Percentiles rank a stretch among this genome's conserved stretches.
Evolutionary conservation across 495 filamentous ascomycete species (phyloP).

Genomic region (Aspergillus mulundensis): DNA sequence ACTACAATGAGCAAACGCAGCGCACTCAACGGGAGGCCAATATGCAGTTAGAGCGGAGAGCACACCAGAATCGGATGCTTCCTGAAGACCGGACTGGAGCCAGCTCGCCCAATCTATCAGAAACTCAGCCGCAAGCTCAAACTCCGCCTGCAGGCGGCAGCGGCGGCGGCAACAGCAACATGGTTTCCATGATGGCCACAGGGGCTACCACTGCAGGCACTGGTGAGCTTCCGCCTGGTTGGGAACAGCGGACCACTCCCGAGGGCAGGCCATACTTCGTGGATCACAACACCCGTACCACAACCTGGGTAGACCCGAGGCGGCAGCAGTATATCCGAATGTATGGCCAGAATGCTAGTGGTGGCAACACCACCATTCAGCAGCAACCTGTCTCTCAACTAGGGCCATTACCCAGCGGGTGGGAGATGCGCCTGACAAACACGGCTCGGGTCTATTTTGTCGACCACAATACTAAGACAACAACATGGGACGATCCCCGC

Average conservation of each 20-base stretch:
- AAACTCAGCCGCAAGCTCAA: slow-evolving; percentile 54
- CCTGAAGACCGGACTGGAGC: slow-evolving; percentile 94
- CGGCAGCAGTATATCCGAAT: slow-evolving; percentile 97
- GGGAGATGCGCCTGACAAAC: slow-evolving; percentile 99
- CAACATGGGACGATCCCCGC: slow-evolving; percentile 98
- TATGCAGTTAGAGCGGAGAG: slow-evolving; percentile 83
- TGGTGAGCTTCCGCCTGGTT: slow-evolving; percentile 90
- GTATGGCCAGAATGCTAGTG: slow-evolving; percentile 78
- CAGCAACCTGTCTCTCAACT: slow-evolving; percentile 97
- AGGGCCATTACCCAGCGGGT: slow-evolving; percentile 93
- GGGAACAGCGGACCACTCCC: slow-evolving; percentile 93
- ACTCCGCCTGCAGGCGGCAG: slow-evolving; percentile 44
- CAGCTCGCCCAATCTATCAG: slow-evolving; percentile 78
- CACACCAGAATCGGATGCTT: slow-evolving; percentile 92
- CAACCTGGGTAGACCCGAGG: slow-evolving; percentile 98
- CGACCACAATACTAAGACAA: slow-evolving; percentile 99
- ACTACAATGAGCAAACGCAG: slow-evolving; percentile 74
- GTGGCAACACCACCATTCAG: slow-evolving; percentile 79
- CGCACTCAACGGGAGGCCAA: slow-evolving; percentile 77
- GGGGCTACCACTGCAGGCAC: slow-evolving; percentile 92
- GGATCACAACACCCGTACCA: slow-evolving; percentile 98
- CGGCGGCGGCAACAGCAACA: slow-evolving; percentile 36
- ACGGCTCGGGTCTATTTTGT: slow-evolving; percentile 98
- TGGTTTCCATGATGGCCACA: slow-evolving; percentile 86
- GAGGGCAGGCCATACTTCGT: slow-evolving; percentile 96